phyloP scores from a whole-genome alignment of 805 yeast species.

The Candida alai region DNA sequence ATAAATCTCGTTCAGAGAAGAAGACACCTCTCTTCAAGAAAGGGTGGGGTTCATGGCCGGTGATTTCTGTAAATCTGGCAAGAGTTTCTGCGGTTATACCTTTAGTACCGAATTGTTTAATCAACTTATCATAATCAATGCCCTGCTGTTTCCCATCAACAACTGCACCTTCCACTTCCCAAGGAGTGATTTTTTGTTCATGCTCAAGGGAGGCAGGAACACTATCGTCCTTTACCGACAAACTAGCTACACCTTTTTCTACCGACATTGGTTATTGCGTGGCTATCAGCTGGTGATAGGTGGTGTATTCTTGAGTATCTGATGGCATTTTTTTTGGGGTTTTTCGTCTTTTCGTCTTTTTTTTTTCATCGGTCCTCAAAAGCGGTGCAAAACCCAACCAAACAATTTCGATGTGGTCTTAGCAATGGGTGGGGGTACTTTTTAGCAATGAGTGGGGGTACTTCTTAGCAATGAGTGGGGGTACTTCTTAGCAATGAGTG shows the following conservation, averaged over 20 bases:
- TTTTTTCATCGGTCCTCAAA: too few species aligned
- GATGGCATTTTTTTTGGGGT: too few species aligned
- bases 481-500: too few species aligned
- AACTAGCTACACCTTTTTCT: conserved; percentile 15
- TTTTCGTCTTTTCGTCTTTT: too few species aligned
- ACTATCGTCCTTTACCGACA: conserved; percentile 8
- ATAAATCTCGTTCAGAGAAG: conserved; percentile 85
- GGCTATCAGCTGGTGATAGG: neutral
- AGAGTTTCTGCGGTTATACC: conserved; percentile 67
- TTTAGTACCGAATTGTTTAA: conserved; percentile 82
- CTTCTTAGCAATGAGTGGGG: too few species aligned
- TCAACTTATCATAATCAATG: conserved; percentile 87
- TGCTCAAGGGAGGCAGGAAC: conserved; percentile 9
- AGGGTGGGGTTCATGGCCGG: conserved; percentile 91
- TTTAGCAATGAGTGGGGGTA: too few species aligned
- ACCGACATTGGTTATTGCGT: conserved; percentile 10
- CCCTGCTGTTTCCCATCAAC: conserved; percentile 90
- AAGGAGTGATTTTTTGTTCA: conserved; percentile 68
- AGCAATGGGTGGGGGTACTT: too few species aligned
- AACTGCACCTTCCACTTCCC: conserved; percentile 99
- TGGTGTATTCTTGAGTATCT: too few species aligned
- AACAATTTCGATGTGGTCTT: too few species aligned
- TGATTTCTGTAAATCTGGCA: conserved; percentile 68
- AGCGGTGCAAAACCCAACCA: too few species aligned
- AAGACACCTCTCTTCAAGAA: conserved; percentile 87